Conservation (phyloP, 768 basidiomycete species). For the Mycena vulgaris region DNA sequence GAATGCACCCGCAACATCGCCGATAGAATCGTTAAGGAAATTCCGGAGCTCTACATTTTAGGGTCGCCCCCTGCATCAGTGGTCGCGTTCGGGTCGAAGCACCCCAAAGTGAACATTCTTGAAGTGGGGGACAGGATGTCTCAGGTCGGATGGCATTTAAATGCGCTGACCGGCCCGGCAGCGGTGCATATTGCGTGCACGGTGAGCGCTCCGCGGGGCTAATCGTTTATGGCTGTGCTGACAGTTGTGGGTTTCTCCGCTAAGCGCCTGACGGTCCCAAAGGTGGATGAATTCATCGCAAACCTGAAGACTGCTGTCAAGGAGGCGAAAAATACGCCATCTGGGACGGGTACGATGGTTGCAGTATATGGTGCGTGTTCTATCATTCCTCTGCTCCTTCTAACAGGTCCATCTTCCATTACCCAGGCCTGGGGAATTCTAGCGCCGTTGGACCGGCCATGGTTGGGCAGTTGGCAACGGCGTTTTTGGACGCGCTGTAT, state of each 20-base stretch:
- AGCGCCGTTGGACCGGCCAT: constrained; percentile 87
- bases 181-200: constrained; percentile 96
- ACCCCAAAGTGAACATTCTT: constrained; percentile 77
- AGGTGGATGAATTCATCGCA: constrained; percentile 83
- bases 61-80: constrained; percentile 93
- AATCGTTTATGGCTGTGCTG: neutral
- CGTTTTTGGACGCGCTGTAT: constrained; percentile 88
- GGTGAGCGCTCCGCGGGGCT: constrained; percentile 60
- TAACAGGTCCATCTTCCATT: neutral
- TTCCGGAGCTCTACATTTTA: constrained; percentile 90
- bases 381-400: constrained; percentile 27
- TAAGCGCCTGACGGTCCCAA: constrained; percentile 87
- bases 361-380: constrained; percentile 83
- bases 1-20: constrained; percentile 80
- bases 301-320: constrained; percentile 87
- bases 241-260: constrained; percentile 25
- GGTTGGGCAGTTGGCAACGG: constrained; percentile 82
- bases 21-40: constrained; percentile 71
- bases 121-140: constrained; percentile 94
- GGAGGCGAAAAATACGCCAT: constrained; percentile 76
- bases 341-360: constrained; percentile 91
- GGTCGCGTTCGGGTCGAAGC: constrained; percentile 86
- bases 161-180: constrained; percentile 82
- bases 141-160: constrained; percentile 92
- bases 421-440: constrained; percentile 83